Evolutionary conservation across 805 yeast genomes (phyloP), one percentile per base, ranked within the genome.

Genomic region (Cyberlindnera xylosilytica): DNA sequence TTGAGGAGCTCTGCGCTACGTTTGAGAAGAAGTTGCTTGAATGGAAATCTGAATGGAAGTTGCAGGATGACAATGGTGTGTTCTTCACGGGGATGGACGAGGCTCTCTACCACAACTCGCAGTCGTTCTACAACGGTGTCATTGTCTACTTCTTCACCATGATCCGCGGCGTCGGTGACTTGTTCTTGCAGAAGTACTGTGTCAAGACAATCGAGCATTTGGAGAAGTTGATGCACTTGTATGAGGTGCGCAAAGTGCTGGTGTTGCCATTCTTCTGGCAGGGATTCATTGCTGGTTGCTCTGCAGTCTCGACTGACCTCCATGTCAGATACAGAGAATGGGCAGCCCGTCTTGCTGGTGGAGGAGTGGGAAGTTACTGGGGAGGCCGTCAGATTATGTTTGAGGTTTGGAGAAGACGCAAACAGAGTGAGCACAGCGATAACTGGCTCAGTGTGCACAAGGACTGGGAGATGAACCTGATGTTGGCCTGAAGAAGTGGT

Each of bases 271-370:
- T 87, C 26, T 79, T 87, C 53, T 88, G 96, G 93, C 91, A 85
- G 56, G 95, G 93, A 0, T 88, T 88, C 52, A 82, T 88, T 34
- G 89, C 91, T 1, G 96, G 95, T 0, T 83, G 93, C 54, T 88
- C 85, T 47, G 83, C 89, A 10, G 73, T 76, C 45, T 76, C 81
- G 6, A 52, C 62, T 1, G 69, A 68, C 27, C 62, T 81, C 28
- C 91, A 85, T 50, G 64, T 72, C 45, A 81, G 87, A 32, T 87
- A 78, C 63, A 81, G 78, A 55, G 68, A 71, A 44, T 87, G 95
- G 95, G 68, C 70, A 4, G 64, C 65, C 4, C 56, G 57, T n/a
- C 55, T 73, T 44, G 73, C 79, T 5, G 64, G 63, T 34, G 70
- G 73, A 12, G 85, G 86, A 12, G 70, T 79, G 49, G 95, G 95